Evolutionary conservation across 176 grass and related monocot genomes (phyloP), one percentile per base, ranked within the genome.

Genomic region (Cocos nucifera): DNA sequence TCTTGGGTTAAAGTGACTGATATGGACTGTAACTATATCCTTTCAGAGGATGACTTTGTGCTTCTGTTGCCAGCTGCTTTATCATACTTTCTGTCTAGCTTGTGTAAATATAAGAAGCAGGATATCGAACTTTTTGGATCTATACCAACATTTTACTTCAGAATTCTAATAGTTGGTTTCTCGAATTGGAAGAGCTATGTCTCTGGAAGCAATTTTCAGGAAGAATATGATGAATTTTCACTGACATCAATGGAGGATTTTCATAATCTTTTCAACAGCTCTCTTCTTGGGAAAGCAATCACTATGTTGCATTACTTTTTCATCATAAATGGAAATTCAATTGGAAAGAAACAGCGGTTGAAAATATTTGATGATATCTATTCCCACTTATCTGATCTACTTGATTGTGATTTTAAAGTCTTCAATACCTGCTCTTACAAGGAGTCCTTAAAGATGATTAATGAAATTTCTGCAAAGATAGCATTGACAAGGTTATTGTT

Each of bases 51-150:
- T 64, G 72, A 80, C 59, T 75, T 72, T 80, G 59, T 95, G 69
- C 77, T 89, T 82, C 65, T 95, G 62, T 70, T 95, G 14, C 90
- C 90, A 61, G 80, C 83, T 65, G 80, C 82, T 79, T 84, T 95
- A 32, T 80, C 81, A 66, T 95, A 79, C 63, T 69, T 84, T 53
- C 79, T 69, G 15, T 76, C 58, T 81, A 70, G 77, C 56, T 53
- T 53, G 58, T 26, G 73, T 75, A 63, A 21, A 22, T n/a, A 71
- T 73, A 65, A 25, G 64, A 65, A 30, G 69, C 69, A 56, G 69
- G 66, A 74, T 87, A 69, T 52, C 73, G 61, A 75, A 61, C 69
- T 58, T 54, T 61, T 78, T 74, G 59, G 48, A 58, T 52, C 59
- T 65, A 67, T 90, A 68, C 57, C 52, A 14, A 64, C 57, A 39